These are phyloP conservation scores for Sutorius australiensis DNA, from an alignment of 768 basidiomycete genomes.

Conservation along the genomic window DNA sequence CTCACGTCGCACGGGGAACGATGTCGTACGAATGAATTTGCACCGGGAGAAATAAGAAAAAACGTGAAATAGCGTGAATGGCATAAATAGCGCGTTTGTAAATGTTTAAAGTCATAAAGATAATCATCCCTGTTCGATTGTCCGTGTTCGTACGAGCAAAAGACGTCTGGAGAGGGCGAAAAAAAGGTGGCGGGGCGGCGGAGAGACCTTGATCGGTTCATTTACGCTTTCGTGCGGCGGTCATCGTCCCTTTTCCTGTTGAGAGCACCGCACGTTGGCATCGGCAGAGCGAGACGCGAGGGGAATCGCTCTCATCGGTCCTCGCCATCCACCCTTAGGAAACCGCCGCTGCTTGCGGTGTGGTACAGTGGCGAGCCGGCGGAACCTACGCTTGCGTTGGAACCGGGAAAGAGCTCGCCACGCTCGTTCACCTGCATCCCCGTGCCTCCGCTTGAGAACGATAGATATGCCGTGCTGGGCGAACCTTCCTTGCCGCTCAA, in stretches of 20 bases:
- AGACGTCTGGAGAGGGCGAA: not conserved
- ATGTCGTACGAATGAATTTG: not conserved
- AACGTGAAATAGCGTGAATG: slow-evolving; percentile 9
- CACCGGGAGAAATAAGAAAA: not conserved
- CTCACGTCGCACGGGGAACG: slow-evolving; percentile 2
- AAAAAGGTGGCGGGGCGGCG: not conserved
- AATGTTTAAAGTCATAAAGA: slow-evolving; percentile 21
- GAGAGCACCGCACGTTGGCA: not conserved
- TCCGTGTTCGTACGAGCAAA: slow-evolving; percentile 4
- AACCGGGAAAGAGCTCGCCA: slow-evolving; percentile 21
- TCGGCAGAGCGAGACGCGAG: not conserved
- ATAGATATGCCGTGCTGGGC: slow-evolving; percentile 24
- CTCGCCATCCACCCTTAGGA: slow-evolving; percentile 7
- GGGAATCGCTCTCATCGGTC: slow-evolving; percentile 2
- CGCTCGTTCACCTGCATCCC: slow-evolving; percentile 25
- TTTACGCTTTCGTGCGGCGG: not conserved
- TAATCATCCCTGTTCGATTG: slow-evolving; percentile 15
- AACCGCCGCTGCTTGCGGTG: slow-evolving; percentile 15
- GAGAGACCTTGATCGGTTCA: not conserved
- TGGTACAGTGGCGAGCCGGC: slow-evolving; percentile 14
- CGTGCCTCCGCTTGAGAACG: slow-evolving; percentile 22
- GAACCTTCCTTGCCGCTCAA: slow-evolving; percentile 11
- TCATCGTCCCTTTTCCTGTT: not conserved
- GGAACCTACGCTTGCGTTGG: not conserved
- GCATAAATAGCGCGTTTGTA: slow-evolving; percentile 23